A percentile compares a stretch with the other conserved stretches of the same genome.
Evolutionary conservation across 495 filamentous ascomycete genomes (phyloP).

Genomic region (Jackrogersella multiformis): DNA sequence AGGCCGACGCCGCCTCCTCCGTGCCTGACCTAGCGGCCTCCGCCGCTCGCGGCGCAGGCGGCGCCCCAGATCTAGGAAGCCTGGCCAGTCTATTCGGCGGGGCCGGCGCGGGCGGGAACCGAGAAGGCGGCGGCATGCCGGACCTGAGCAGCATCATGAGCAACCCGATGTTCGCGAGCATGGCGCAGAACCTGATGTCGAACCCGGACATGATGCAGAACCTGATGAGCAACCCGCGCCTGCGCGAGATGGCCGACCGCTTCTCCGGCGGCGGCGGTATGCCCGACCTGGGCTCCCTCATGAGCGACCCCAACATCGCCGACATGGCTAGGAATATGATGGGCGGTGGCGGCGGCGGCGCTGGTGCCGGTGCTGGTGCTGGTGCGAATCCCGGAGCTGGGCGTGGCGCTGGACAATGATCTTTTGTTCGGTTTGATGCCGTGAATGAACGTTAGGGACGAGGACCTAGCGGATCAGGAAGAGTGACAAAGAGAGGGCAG

Average conservation of each 20-base stretch:
- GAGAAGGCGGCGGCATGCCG: conserved; percentile 82
- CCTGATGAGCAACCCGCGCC: conserved; percentile 90
- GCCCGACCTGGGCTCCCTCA: conserved; percentile 80
- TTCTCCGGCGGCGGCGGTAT: conserved; percentile 77
- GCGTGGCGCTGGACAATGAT: conserved; percentile 37
- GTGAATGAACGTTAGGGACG: too few species aligned
- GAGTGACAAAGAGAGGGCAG: neutral
- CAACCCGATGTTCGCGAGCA: conserved; percentile 96
- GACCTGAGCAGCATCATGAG: conserved; percentile 87
- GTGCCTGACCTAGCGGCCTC: conserved; percentile 35
- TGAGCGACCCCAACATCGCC: conserved; percentile 90
- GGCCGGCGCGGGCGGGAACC: conserved; percentile 60
- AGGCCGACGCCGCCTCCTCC: conserved; percentile 50
- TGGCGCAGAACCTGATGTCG: conserved; percentile 96
- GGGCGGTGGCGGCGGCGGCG: conserved; percentile 65
- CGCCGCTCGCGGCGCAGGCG: conserved; percentile 53
- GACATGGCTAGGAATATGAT: conserved; percentile 89
- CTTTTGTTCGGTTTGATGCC: neutral
- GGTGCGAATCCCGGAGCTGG: conserved; percentile 30
- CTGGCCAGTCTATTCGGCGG: conserved; percentile 77
- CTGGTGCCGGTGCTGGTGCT: conserved; percentile 46
- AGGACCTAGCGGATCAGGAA: neutral
- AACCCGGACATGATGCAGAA: conserved; percentile 91
- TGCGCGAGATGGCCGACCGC: conserved; percentile 80
- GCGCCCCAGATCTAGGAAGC: conserved; percentile 76